Base-by-base conservation (phyloP, 768 basidiomycete species). In the Multifurca ochricompacta region DNA sequence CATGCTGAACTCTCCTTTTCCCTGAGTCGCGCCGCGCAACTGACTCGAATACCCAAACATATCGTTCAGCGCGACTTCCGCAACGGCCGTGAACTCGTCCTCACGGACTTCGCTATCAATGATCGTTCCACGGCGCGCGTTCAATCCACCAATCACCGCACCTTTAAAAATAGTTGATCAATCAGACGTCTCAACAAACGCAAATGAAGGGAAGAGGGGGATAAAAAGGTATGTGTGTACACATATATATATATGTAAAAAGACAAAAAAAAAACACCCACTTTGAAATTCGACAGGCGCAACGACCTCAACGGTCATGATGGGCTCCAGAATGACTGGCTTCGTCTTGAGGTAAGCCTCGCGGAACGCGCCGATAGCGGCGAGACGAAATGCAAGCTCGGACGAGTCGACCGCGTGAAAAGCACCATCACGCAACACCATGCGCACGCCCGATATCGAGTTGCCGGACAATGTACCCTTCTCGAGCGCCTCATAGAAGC, bases 1-100 rank as follows among this genome's bases (percentile, higher is more conserved):
- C 83, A 84, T 87, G 63, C 78, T 83, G 59, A 84, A 87, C 72
- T 87, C 85, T 63, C 92, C 93, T 74, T 99, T 98, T 64, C 95
- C 96, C 71, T 98, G 96, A 0, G 96, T 99, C 53, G 81, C 83
- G 3, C 95, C 95, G 54, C 95, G 82, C 41, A 98, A 75, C 62
- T 91, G 87, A 63, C 84, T 91, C 34, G 93, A 94, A 68, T 97
- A 97, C 16, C 91, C 90, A 66, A 99, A 99, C 95, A 98, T 98
- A 63, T 98, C 95, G 68, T 92, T 96, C 69, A 99, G 69, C 7
- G 91, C 84, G 11, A 99, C 94, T 65, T 97, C 95, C 19, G 91
- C 92, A 27, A 79, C 76, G 51, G 86, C 79, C 4, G 90, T 91
- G 66, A 99, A 98, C 70, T 99, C 95, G 62, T 98, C 96, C 61